phyloP scores from a whole-genome alignment of 2,329 filamentous ascomycete species.

The Malbranchea zuffiana region DNA sequence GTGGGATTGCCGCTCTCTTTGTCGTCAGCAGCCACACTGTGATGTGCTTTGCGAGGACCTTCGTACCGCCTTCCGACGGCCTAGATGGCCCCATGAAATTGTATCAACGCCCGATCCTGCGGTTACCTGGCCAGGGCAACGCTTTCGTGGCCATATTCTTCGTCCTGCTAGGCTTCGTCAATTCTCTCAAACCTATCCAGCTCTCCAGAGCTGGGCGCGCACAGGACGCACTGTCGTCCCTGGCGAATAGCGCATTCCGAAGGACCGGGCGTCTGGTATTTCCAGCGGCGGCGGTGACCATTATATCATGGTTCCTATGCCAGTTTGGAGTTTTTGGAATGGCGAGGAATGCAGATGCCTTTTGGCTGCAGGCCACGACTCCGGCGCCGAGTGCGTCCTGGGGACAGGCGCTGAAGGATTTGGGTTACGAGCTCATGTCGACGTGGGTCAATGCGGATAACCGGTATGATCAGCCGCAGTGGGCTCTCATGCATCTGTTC shows the following conservation, averaged over 20 bases:
- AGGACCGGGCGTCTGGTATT: conserved; percentile 49
- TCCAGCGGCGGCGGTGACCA: conserved; percentile 46
- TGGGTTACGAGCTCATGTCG: conserved; percentile 37
- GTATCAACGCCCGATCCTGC: conserved; percentile 49
- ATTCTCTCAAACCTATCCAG: conserved; percentile 50
- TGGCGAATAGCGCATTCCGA: conserved; percentile 48
- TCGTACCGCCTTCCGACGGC: conserved; percentile 40
- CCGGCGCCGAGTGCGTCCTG: conserved; percentile 35
- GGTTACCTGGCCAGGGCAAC: conserved; percentile 50
- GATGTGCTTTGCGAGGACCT: conserved; percentile 41
- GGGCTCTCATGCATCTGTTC: conserved; percentile 47
- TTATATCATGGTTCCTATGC: conserved; percentile 45
- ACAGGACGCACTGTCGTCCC: conserved; percentile 42
- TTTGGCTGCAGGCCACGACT: conserved; percentile 46
- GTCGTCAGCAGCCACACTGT: conserved; percentile 47
- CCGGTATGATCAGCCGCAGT: conserved; percentile 48
- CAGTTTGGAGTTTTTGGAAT: conserved; percentile 49
- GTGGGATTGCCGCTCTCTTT: conserved; percentile 45
- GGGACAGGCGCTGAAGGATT: conserved; percentile 33
- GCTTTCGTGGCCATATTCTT: conserved; percentile 58
- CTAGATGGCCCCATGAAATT: conserved; percentile 38
- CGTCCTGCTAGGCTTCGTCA: conserved; percentile 54
- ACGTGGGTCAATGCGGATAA: conserved; percentile 45
- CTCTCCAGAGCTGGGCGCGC: conserved; percentile 45
- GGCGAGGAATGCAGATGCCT: conserved; percentile 47